Evolutionary conservation across 164 flowering plant species (phyloP).

Genomic region (Pachysandra terminalis): DNA sequence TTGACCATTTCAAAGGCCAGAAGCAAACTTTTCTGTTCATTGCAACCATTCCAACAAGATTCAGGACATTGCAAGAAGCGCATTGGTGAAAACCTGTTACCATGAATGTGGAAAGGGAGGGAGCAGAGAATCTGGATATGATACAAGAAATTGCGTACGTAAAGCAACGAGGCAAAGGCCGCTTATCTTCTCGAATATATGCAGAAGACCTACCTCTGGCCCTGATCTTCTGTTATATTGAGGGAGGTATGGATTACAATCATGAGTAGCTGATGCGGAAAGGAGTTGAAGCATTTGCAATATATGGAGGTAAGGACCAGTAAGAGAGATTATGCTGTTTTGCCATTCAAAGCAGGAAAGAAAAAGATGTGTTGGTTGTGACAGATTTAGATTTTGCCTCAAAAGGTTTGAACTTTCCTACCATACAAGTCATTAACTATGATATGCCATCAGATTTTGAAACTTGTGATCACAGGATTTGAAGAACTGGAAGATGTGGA

Average conservation of each 20-base stretch:
- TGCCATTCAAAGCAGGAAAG: slow-evolving; percentile 83
- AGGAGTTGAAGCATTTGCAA: slow-evolving; percentile 94
- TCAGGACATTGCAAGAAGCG: slow-evolving; percentile 83
- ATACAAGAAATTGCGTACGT: slow-evolving; percentile 98
- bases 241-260: slow-evolving; percentile 93
- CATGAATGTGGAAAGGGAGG: slow-evolving; percentile 93
- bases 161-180: slow-evolving; percentile 93
- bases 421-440: slow-evolving; percentile 86
- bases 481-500: slow-evolving; percentile 93
- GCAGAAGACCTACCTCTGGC: slow-evolving; percentile 94
- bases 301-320: slow-evolving; percentile 97
- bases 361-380: slow-evolving; percentile 91
- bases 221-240: slow-evolving; percentile 88
- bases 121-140: slow-evolving; percentile 95
- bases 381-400: slow-evolving; percentile 99
- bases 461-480: slow-evolving; percentile 87
- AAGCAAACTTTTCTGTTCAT: slow-evolving; percentile 88
- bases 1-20: slow-evolving; percentile 92
- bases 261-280: slow-evolving; percentile 93
- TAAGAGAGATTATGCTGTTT: slow-evolving; percentile 88
- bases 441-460: slow-evolving; percentile 99
- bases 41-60: slow-evolving; percentile 96
- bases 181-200: slow-evolving; percentile 92
- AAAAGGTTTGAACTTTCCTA: slow-evolving; percentile 93
- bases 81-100: slow-evolving; percentile 82